These are phyloP conservation scores for Paraglomus brasilianum DNA, from an alignment of 192 early-diverging fungal genomes.

Conservation along the genomic window DNA sequence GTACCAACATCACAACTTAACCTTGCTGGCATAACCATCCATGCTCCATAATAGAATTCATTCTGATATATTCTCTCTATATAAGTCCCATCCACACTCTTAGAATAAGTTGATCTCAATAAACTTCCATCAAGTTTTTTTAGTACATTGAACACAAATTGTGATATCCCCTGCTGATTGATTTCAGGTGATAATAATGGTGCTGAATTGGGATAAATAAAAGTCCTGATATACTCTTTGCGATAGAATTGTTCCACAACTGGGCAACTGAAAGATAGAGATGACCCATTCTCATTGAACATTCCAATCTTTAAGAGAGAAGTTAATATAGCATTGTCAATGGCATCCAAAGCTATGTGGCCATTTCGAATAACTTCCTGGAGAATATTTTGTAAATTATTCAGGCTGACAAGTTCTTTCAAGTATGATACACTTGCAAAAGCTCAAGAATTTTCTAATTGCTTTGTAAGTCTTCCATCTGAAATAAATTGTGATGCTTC, in stretches of 20 bases:
- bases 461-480: neutral
- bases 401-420: conserved; percentile 1
- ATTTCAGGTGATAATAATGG: too few species aligned
- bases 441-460: conserved; percentile 10
- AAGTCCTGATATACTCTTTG: too few species aligned
- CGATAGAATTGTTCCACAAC: conserved; percentile 12
- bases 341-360: neutral
- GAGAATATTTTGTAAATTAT: conserved; percentile 8
- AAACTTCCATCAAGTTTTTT: too few species aligned
- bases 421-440: conserved; percentile 18
- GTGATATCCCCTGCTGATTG: too few species aligned
- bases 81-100: too few species aligned
- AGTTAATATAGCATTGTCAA: neutral
- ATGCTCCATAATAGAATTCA: too few species aligned
- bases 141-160: too few species aligned
- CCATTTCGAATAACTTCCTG: conserved; percentile 7
- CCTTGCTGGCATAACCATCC: too few species aligned
- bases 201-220: too few species aligned
- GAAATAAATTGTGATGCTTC: conserved; percentile 2
- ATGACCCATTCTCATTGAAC: neutral
- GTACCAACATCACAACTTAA: too few species aligned
- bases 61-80: too few species aligned
- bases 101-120: too few species aligned
- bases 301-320: conserved; percentile 11
- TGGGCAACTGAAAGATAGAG: conserved; percentile 15